Percentiles rank a stretch among this genome's conserved stretches.
Conservation (phyloP, 2,329 filamentous ascomycete species). For the Aspergillus hiratsukae region DNA sequence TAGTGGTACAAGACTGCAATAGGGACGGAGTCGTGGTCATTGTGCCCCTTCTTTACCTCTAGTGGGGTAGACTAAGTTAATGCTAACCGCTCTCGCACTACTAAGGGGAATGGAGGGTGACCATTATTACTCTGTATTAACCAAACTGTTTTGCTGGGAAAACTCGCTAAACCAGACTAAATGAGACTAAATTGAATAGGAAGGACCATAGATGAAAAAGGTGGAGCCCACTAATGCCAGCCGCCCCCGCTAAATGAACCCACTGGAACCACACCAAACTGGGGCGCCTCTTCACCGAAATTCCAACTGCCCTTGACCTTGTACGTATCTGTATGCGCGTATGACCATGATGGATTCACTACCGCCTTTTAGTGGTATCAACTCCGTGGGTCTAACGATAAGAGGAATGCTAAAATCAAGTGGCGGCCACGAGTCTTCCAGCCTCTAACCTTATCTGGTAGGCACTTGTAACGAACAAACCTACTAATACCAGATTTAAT, state of each 20-base stretch:
- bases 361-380: background rate
- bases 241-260: background rate
- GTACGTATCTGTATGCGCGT: background rate
- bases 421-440: constrained; percentile 22
- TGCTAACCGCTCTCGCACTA: background rate
- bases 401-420: constrained; percentile 13
- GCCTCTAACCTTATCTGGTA: constrained; percentile 14
- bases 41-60: constrained; percentile 7
- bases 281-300: background rate
- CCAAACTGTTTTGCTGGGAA: background rate
- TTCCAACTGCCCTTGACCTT: background rate
- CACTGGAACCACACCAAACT: background rate
- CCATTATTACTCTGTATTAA: background rate
- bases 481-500: constrained; percentile 8
- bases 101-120: background rate
- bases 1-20: background rate
- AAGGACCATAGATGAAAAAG: background rate
- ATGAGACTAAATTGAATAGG: background rate
- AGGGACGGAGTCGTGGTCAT: background rate
- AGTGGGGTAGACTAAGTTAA: background rate
- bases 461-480: background rate
- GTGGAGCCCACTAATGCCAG: background rate
- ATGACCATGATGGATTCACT: background rate
- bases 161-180: background rate
- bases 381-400: constrained; percentile 5